These are phyloP conservation scores for Recurvomyces mirabilis DNA, from an alignment of 495 filamentous ascomycete genomes.

Conservation along the genomic window DNA sequence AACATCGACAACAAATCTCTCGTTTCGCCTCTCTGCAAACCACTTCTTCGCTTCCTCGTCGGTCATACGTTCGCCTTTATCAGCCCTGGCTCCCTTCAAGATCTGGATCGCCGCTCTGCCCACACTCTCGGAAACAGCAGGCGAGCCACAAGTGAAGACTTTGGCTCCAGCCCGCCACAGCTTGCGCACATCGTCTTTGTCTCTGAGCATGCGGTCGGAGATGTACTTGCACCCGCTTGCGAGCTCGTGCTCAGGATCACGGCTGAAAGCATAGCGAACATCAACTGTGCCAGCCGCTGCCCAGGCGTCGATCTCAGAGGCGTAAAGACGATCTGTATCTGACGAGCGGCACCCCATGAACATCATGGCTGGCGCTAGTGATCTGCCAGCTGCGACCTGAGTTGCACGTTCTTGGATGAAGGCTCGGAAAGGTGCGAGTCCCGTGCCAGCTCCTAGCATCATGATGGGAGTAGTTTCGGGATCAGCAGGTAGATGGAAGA, in stretches of 20 bases:
- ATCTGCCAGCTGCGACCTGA: slow-evolving; percentile 10
- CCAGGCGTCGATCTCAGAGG: slow-evolving; percentile 21
- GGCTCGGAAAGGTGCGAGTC: slow-evolving; percentile 28
- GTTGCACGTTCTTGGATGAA: slow-evolving; percentile 30
- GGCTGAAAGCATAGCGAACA: slow-evolving; percentile 22
- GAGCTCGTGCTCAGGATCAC: slow-evolving; percentile 12
- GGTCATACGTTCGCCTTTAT: slow-evolving; percentile 1
- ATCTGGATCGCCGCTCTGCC: not conserved
- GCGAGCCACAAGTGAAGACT: slow-evolving; percentile 23
- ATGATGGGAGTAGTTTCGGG: slow-evolving; percentile 46
- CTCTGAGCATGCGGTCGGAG: slow-evolving; percentile 24
- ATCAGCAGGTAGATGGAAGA: slow-evolving; percentile 57
- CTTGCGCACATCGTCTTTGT: slow-evolving; percentile 18
- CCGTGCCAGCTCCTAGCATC: slow-evolving; percentile 25
- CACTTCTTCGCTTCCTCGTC: slow-evolving; percentile 8
- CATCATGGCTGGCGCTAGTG: slow-evolving; percentile 27
- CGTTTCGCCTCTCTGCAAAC: slow-evolving; percentile 9
- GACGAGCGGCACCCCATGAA: slow-evolving; percentile 26
- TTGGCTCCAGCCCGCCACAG: slow-evolving; percentile 23
- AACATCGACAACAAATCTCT: slow-evolving; percentile 15
- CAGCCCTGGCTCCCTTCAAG: not conserved
- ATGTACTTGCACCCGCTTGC: slow-evolving; percentile 24
- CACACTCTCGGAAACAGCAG: not conserved
- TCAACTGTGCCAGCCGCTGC: slow-evolving; percentile 21
- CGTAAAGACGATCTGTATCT: slow-evolving; percentile 22